Evolutionary conservation across 1,284 basidiomycete species (phyloP).

Genomic region (Tilletia horrida): DNA sequence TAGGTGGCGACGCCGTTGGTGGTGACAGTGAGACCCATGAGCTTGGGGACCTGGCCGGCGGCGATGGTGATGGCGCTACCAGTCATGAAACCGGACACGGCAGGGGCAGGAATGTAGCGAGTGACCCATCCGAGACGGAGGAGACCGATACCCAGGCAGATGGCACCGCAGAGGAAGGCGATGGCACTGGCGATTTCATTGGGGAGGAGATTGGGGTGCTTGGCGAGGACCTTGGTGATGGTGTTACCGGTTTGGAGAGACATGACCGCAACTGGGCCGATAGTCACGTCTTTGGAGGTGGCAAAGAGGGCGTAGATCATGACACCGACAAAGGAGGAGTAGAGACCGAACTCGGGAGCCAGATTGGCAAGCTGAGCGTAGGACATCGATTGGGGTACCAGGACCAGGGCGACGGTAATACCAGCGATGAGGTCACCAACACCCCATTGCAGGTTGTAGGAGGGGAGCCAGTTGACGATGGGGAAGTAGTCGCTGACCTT

Average conservation of each 20-base stretch:
- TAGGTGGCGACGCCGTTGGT: constrained; percentile 64
- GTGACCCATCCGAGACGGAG: constrained; percentile 89
- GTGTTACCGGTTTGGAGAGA: constrained; percentile 77
- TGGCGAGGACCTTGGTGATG: constrained; percentile 34
- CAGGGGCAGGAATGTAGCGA: constrained; percentile 87
- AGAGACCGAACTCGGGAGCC: constrained; percentile 82
- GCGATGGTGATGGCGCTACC: constrained; percentile 54
- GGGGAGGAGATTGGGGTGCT: constrained; percentile 19
- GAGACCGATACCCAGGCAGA: constrained; percentile 87
- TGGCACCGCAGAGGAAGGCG: constrained; percentile 84
- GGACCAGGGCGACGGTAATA: constrained; percentile 55
- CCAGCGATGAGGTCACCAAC: constrained; percentile 56
- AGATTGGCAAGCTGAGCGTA: constrained; percentile 77
- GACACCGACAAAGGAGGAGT: constrained; percentile 81
- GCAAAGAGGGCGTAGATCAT: constrained; percentile 63
- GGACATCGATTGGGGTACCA: constrained; percentile 58
- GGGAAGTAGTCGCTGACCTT: constrained; percentile 47
- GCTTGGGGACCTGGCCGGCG: constrained; percentile 50
- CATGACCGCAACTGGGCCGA: constrained; percentile 73
- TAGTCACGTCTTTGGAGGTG: constrained; percentile 54
- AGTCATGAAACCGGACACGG: constrained; percentile 78
- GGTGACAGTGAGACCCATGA: constrained; percentile 43
- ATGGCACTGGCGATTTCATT: constrained; percentile 79
- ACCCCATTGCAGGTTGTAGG: constrained; percentile 55
- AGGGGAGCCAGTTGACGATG: constrained; percentile 53